phyloP scores from a whole-genome alignment of 495 filamentous ascomycete genomes.

The Penicillium goetzii region DNA sequence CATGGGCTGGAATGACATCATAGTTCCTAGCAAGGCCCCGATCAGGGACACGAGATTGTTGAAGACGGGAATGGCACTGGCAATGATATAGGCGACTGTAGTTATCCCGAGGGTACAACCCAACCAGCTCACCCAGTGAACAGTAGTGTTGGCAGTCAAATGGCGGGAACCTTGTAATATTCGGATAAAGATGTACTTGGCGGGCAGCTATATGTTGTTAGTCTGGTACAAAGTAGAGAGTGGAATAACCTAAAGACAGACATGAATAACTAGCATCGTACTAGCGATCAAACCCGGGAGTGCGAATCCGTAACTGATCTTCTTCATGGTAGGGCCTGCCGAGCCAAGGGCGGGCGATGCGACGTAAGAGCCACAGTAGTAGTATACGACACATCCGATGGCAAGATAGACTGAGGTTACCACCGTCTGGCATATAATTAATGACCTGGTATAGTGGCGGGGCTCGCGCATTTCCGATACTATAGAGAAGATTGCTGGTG shows the following conservation, averaged over 20 bases:
- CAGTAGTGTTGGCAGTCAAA: constrained; percentile 59
- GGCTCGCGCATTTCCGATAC: constrained; percentile 75
- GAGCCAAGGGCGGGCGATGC: constrained; percentile 70
- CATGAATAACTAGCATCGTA: constrained; percentile 35
- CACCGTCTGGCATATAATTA: constrained; percentile 47
- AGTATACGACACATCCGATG: constrained; percentile 69
- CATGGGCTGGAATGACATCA: constrained; percentile 50
- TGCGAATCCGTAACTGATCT: constrained; percentile 74
- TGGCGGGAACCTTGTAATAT: constrained; percentile 55
- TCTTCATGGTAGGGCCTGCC: constrained; percentile 60
- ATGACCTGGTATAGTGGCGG: constrained; percentile 59
- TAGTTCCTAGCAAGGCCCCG: constrained; percentile 59
- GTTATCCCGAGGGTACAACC: constrained; percentile 57
- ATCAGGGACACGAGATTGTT: constrained; percentile 61
- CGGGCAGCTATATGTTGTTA: constrained; percentile 32
- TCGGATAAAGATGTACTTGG: constrained; percentile 65
- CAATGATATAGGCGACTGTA: constrained; percentile 67
- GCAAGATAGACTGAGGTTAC: constrained; percentile 65
- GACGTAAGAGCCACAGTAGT: constrained; percentile 67
- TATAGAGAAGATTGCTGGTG: constrained; percentile 69
- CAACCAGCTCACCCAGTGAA: constrained; percentile 62
- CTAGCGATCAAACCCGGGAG: constrained; percentile 55
- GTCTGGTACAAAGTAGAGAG: neutral
- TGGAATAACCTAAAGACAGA: constrained; percentile 39
- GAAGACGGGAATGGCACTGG: constrained; percentile 72